Evolutionary conservation across 352 stramenopile species (phyloP).

Genomic region (Pythium periplocum): DNA sequence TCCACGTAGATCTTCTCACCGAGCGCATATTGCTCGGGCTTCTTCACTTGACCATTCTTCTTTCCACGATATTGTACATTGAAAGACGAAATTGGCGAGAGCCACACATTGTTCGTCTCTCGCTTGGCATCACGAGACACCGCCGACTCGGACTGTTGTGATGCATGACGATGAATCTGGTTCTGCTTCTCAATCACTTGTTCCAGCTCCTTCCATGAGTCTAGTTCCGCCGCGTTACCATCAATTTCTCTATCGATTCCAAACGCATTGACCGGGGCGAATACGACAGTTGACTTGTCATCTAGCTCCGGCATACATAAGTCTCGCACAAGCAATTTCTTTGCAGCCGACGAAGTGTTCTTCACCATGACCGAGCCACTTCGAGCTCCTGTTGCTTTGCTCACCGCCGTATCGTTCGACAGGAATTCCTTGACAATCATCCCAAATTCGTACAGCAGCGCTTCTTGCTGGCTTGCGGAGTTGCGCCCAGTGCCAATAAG

Average conservation of each 20-base stretch:
- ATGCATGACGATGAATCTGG: slow-evolving; percentile 52
- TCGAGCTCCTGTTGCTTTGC: slow-evolving; percentile 16
- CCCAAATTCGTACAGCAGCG: slow-evolving; percentile 79
- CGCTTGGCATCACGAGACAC: slow-evolving; percentile 4
- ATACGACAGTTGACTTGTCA: slow-evolving; percentile 77
- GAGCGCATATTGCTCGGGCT: slow-evolving; percentile 60
- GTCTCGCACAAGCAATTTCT: slow-evolving; percentile 65
- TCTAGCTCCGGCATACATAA: slow-evolving; percentile 81
- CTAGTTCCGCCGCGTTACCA: slow-evolving; percentile 42
- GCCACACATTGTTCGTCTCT: slow-evolving; percentile 25
- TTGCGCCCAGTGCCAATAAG: slow-evolving; percentile 79
- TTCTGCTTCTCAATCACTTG: slow-evolving; percentile 58
- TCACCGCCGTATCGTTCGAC: slow-evolving; percentile 19
- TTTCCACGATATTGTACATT: slow-evolving; percentile 53
- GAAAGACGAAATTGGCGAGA: slow-evolving; percentile 42
- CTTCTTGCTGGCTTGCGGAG: slow-evolving; percentile 77
- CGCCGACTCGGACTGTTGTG: slow-evolving; percentile 1
- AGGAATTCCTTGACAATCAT: slow-evolving; percentile 81
- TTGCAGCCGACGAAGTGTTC: slow-evolving; percentile 11
- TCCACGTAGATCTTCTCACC: slow-evolving; percentile 82
- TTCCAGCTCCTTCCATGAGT: slow-evolving; percentile 59
- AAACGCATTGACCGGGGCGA: slow-evolving; percentile 64
- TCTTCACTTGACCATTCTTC: slow-evolving; percentile 28
- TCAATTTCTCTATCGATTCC: slow-evolving; percentile 71
- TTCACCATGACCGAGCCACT: slow-evolving; percentile 27